phyloP scores from a whole-genome alignment of 257 asterid genomes.

The Anisodus tanguticus region DNA sequence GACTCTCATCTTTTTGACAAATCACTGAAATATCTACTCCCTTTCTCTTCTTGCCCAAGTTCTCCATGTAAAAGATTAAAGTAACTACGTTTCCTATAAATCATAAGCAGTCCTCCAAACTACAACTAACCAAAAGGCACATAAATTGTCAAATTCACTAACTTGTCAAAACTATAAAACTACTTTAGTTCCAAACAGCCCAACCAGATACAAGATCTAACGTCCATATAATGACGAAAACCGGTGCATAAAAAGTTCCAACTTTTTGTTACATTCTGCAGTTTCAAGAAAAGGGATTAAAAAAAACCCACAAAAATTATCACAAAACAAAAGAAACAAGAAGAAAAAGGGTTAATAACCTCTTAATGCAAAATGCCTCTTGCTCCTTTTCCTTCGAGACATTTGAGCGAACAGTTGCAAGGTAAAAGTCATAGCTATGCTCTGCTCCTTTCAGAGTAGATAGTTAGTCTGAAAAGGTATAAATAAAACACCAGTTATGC shows the following conservation, averaged over 20 bases:
- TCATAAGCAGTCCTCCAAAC: constrained; percentile 28
- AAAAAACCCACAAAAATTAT: constrained; percentile 32
- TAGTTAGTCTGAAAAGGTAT: constrained; percentile 19
- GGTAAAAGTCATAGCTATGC: constrained; percentile 16
- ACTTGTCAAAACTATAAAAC: constrained; percentile 26
- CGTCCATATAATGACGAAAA: constrained; percentile 27
- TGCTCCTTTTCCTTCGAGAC: constrained; percentile 47
- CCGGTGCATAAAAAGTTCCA: constrained; percentile 33
- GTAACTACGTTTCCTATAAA: constrained; percentile 5
- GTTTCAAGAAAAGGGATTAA: constrained; percentile 21
- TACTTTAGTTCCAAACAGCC: constrained; percentile 17
- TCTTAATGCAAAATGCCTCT: constrained; percentile 38
- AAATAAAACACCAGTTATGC: constrained; percentile 7
- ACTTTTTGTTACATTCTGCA: constrained; percentile 46
- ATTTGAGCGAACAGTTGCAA: constrained; percentile 36
- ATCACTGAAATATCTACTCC: constrained; percentile 46
- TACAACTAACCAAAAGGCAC: constrained; percentile 32
- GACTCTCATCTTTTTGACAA: constrained; percentile 31
- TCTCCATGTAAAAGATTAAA: constrained; percentile 39
- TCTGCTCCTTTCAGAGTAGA: constrained; percentile 32
- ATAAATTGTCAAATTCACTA: constrained; percentile 23
- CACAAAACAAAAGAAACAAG: not conserved
- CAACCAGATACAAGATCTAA: constrained; percentile 33
- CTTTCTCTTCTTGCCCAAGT: constrained; percentile 76
- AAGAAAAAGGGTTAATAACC: constrained; percentile 40